Percentiles rank a stretch among this genome's conserved stretches.
These are phyloP conservation scores for Epichloe scottii DNA, from an alignment of 2,329 filamentous ascomycete genomes.

Conservation along the genomic window DNA sequence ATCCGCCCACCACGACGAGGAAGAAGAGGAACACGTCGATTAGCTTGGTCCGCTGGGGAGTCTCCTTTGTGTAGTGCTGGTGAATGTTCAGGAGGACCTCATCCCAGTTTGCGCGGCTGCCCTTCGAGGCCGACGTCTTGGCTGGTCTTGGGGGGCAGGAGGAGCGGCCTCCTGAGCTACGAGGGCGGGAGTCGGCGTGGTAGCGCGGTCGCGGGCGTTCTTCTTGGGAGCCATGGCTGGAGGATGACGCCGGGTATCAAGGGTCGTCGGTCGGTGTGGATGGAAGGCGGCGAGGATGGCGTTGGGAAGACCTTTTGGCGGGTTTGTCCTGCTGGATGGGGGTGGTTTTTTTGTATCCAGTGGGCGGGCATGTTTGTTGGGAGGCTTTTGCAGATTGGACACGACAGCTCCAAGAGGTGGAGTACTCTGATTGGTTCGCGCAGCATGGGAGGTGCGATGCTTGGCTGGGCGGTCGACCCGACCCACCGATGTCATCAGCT, in stretches of 20 bases:
- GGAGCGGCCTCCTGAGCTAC: neutral
- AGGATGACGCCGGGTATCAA: neutral
- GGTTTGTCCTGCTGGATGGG: neutral
- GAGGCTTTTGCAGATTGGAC: conserved; percentile 13
- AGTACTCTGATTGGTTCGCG: conserved; percentile 19
- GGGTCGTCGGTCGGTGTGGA: neutral
- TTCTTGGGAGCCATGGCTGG: conserved; percentile 44
- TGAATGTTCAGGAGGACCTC: conserved; percentile 59
- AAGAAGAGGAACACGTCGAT: conserved; percentile 87
- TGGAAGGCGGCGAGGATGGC: neutral
- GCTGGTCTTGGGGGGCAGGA: neutral
- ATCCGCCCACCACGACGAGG: conserved; percentile 67
- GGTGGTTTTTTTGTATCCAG: neutral
- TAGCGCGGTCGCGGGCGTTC: conserved; percentile 19
- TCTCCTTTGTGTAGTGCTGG: conserved; percentile 66
- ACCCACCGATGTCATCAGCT: neutral
- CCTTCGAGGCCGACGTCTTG: conserved; percentile 9
- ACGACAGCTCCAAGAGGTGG: conserved; percentile 24
- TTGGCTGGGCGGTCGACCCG: neutral
- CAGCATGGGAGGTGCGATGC: neutral
- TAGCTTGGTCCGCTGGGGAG: conserved; percentile 82
- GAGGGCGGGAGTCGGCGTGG: conserved; percentile 5
- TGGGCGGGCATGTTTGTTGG: neutral
- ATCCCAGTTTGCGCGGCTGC: conserved; percentile 27
- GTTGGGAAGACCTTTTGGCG: neutral